Evolutionary conservation across 2,329 filamentous ascomycete species (phyloP).

Genomic region (Venturia oleaginea): DNA sequence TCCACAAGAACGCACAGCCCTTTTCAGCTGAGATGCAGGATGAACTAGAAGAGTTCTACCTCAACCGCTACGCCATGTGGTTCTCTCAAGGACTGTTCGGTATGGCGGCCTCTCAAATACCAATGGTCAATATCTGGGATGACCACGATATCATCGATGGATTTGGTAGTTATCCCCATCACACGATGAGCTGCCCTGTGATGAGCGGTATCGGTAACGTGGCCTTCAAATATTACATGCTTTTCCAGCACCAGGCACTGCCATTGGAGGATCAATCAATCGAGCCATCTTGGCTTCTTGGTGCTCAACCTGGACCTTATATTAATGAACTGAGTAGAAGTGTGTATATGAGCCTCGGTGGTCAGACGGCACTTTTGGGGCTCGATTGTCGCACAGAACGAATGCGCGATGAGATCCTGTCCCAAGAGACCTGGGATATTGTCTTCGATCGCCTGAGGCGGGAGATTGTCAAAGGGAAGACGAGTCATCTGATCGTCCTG

Average conservation of each 20-base stretch:
- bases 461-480: slow-evolving; percentile 74
- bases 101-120: slow-evolving; percentile 88
- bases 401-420: slow-evolving; percentile 71
- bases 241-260: slow-evolving; percentile 94
- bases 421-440: slow-evolving; percentile 71
- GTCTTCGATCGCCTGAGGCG: slow-evolving; percentile 77
- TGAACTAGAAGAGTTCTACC: slow-evolving; percentile 80
- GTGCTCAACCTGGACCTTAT: slow-evolving; percentile 72
- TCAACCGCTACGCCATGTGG: slow-evolving; percentile 85
- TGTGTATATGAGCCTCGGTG: slow-evolving; percentile 74
- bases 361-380: slow-evolving; percentile 70
- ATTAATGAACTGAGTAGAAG: slow-evolving; percentile 80
- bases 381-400: slow-evolving; percentile 89
- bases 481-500: slow-evolving; percentile 82
- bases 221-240: slow-evolving; percentile 97
- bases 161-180: slow-evolving; percentile 84
- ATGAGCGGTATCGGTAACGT: slow-evolving; percentile 84
- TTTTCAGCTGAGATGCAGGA: slow-evolving; percentile 77
- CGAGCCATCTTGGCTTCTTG: slow-evolving; percentile 88
- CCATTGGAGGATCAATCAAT: slow-evolving; percentile 67
- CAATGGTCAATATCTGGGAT: slow-evolving; percentile 97
- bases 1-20: slow-evolving; percentile 68
- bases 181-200: slow-evolving; percentile 83
- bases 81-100: slow-evolving; percentile 92
- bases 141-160: slow-evolving; percentile 68